A percentile compares a stretch with the other conserved stretches of the same genome.
Evolutionary conservation across 805 yeast species (phyloP).

Genomic region (Phaffomyces opuntiae): DNA sequence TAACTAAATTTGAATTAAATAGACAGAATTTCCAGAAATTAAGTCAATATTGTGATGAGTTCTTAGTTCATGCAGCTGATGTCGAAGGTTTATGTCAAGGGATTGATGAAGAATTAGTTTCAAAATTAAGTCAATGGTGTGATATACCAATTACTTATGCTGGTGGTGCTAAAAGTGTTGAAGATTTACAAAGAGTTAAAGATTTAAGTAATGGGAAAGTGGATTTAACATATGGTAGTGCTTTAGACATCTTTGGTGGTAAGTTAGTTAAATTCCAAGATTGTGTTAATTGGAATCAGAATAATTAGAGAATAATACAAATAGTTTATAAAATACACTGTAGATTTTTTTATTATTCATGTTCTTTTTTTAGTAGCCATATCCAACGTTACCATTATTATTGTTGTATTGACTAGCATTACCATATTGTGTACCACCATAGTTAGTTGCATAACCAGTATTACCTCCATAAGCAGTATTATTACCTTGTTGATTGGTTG

Average conservation of each 20-base stretch:
- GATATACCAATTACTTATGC: constrained; percentile 83
- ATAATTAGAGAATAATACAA: constrained; percentile 8
- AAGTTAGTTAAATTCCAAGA: constrained; percentile 67
- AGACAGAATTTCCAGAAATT: constrained; percentile 47
- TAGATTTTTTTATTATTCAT: not conserved
- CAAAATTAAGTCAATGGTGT: constrained; percentile 71
- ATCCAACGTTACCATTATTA: not conserved
- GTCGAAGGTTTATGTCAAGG: constrained; percentile 96
- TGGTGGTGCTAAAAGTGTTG: constrained; percentile 82
- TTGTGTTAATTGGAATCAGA: constrained; percentile 64
- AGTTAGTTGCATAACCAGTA: constrained; percentile 4
- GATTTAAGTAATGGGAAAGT: constrained; percentile 71
- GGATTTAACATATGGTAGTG: constrained; percentile 89
- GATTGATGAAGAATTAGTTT: constrained; percentile 74
- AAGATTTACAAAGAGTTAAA: constrained; percentile 63
- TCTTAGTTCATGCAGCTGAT: constrained; percentile 95
- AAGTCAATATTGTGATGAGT: constrained; percentile 70
- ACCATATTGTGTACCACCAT: constrained; percentile 16
- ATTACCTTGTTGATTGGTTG: constrained; percentile 27
- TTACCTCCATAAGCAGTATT: constrained; percentile 6
- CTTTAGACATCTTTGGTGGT: constrained; percentile 95
- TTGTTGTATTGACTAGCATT: constrained; percentile 3
- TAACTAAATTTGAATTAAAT: constrained; percentile 59
- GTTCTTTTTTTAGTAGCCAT: constrained; percentile 1
- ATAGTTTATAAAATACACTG: not conserved